These are phyloP conservation scores for Creolimax fragrantissima DNA, from an alignment of 78 protist genomes.

Conservation along the genomic window DNA sequence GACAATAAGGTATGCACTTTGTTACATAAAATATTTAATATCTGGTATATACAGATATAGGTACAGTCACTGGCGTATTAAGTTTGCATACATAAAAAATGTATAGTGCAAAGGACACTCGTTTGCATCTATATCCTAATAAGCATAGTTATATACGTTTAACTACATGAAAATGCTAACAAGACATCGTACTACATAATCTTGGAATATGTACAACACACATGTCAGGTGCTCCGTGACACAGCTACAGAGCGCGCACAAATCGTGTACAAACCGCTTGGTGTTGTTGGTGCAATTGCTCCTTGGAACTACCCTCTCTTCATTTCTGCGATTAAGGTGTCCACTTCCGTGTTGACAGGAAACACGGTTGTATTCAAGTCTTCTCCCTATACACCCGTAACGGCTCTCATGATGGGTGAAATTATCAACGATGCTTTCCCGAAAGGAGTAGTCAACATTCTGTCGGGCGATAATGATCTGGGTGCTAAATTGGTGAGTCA, in stretches of 20 bases:
- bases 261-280: slow-evolving; percentile 43
- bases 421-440: slow-evolving; percentile 81
- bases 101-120: too few species aligned
- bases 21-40: too few species aligned
- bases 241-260: slow-evolving; percentile 4
- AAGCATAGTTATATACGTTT: too few species aligned
- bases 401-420: slow-evolving; percentile 60
- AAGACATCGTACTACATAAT: too few species aligned
- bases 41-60: too few species aligned
- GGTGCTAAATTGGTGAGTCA: slow-evolving; percentile 60
- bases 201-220: too few species aligned
- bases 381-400: slow-evolving; percentile 71
- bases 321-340: background rate
- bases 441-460: slow-evolving; percentile 73
- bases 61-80: too few species aligned
- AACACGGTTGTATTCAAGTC: slow-evolving; percentile 76
- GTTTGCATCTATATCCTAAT: too few species aligned
- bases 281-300: slow-evolving; percentile 46
- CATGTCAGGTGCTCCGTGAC: background rate
- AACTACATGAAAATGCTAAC: too few species aligned
- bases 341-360: slow-evolving; percentile 79
- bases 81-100: too few species aligned
- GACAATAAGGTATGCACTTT: slow-evolving; percentile 35
- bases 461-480: slow-evolving; percentile 54
- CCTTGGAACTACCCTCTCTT: slow-evolving; percentile 50